Percentiles rank a stretch among this genome's conserved stretches.
Evolutionary conservation across 345 rosid species (phyloP).

Genomic region (Viola odorata): DNA sequence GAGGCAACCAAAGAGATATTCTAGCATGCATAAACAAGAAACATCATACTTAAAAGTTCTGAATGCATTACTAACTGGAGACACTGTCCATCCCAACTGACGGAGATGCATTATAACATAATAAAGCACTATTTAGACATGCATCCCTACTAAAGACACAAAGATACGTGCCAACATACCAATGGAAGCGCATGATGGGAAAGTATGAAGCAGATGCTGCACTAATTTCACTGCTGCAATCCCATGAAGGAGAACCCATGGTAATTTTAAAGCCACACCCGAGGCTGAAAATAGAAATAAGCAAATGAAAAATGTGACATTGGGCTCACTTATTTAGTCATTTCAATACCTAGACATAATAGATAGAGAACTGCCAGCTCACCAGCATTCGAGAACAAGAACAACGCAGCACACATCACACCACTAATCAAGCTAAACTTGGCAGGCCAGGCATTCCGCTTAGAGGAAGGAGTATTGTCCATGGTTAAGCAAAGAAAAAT

Average conservation of each 20-base stretch:
- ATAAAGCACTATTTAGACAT: background rate
- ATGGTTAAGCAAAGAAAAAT: constrained; percentile 42
- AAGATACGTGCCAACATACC: constrained; percentile 38
- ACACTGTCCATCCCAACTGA: background rate
- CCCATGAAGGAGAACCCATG: constrained; percentile 80
- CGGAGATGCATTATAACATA: background rate
- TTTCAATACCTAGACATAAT: no score
- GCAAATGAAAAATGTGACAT: background rate
- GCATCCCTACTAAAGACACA: background rate
- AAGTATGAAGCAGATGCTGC: constrained; percentile 62
- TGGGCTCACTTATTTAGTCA: background rate
- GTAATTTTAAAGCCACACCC: constrained; percentile 49
- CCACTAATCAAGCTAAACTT: constrained; percentile 44
- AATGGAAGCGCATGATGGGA: constrained; percentile 82
- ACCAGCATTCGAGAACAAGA: constrained; percentile 56
- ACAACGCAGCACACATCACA: constrained; percentile 38
- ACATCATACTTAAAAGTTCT: background rate
- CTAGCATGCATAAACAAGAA: background rate
- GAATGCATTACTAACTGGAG: background rate
- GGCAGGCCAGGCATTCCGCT: constrained; percentile 30
- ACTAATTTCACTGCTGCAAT: constrained; percentile 57
- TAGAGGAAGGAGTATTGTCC: constrained; percentile 9
- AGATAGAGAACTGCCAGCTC: constrained; percentile 6
- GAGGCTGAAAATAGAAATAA: constrained; percentile 11
- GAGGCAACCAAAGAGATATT: background rate